Evolutionary conservation across 352 stramenopile species (phyloP).

Genomic region (Globisporangium paddicum): DNA sequence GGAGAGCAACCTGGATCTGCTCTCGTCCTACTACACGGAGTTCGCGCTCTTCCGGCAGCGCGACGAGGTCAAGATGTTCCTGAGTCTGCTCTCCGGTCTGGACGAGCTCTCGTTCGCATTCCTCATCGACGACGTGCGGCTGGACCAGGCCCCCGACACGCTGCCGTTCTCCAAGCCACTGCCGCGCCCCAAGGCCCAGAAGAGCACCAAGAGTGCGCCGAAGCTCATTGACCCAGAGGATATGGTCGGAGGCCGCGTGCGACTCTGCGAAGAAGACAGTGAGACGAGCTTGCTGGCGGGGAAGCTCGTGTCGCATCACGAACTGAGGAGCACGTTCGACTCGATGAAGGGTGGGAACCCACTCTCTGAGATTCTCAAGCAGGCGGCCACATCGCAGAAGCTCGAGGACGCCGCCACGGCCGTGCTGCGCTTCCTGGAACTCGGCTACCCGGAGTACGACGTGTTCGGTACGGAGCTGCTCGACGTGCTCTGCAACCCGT

Average conservation of each 20-base stretch:
- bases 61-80: constrained; percentile 74
- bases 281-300: constrained; percentile 62
- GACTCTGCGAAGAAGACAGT: constrained; percentile 58
- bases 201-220: constrained; percentile 46
- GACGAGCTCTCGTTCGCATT: constrained; percentile 78
- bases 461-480: constrained; percentile 72
- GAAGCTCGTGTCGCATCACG: constrained; percentile 75
- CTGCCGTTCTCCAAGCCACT: constrained; percentile 71
- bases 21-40: constrained; percentile 79
- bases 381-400: constrained; percentile 51
- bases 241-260: constrained; percentile 72
- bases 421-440: constrained; percentile 76
- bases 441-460: constrained; percentile 84
- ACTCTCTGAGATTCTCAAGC: constrained; percentile 61
- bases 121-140: constrained; percentile 64
- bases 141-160: constrained; percentile 57
- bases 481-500: constrained; percentile 80
- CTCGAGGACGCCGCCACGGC: constrained; percentile 67
- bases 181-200: constrained; percentile 39
- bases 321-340: constrained; percentile 67
- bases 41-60: constrained; percentile 73
- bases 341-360: constrained; percentile 70
- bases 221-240: constrained; percentile 82
- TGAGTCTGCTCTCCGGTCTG: constrained; percentile 55
- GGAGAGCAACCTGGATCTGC: constrained; percentile 70